Evolutionary conservation across 1,284 basidiomycete species (phyloP).

Genomic region (Leccinum pachyderme): DNA sequence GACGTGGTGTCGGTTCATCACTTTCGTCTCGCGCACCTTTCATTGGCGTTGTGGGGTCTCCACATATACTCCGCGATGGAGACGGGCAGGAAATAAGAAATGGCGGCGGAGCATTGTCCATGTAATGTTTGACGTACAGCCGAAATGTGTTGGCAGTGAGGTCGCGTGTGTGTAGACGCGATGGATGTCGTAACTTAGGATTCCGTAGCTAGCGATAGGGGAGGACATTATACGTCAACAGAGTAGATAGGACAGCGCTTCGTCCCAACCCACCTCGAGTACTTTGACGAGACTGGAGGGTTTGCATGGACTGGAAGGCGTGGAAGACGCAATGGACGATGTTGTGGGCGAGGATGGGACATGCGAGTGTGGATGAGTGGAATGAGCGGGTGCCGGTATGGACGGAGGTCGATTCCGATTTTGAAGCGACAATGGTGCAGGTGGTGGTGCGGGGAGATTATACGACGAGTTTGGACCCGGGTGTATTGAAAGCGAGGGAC

Average conservation of each 20-base stretch:
- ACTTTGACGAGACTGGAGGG: slow-evolving; percentile 16
- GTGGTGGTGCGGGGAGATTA: slow-evolving; percentile 16
- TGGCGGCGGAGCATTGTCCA: slow-evolving; percentile 48
- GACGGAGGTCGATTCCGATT: slow-evolving; percentile 4
- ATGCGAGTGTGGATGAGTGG: slow-evolving; percentile 1
- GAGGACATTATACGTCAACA: not conserved
- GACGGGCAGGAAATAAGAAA: not conserved
- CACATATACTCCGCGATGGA: slow-evolving; percentile 5
- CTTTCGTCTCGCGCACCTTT: slow-evolving; percentile 13
- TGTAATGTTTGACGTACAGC: slow-evolving; percentile 73
- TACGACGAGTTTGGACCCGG: slow-evolving; percentile 4
- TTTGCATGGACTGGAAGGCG: slow-evolving; percentile 32
- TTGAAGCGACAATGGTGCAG: slow-evolving; percentile 6
- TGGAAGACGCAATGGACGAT: slow-evolving; percentile 27
- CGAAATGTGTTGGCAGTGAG: slow-evolving; percentile 67
- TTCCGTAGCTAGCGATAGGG: slow-evolving; percentile 8
- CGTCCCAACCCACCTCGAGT: slow-evolving; percentile 12
- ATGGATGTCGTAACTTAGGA: slow-evolving; percentile 62
- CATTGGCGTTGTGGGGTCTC: slow-evolving; percentile 19
- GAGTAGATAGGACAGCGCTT: not conserved
- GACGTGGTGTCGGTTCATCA: slow-evolving; percentile 18
- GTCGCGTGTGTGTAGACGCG: slow-evolving; percentile 58
- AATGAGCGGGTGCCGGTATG: not conserved
- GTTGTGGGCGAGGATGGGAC: slow-evolving; percentile 21
- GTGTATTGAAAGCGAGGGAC: not conserved